These are phyloP conservation scores for Elsinoe ampelina DNA, from an alignment of 2,329 filamentous ascomycete genomes.

Conservation along the genomic window DNA sequence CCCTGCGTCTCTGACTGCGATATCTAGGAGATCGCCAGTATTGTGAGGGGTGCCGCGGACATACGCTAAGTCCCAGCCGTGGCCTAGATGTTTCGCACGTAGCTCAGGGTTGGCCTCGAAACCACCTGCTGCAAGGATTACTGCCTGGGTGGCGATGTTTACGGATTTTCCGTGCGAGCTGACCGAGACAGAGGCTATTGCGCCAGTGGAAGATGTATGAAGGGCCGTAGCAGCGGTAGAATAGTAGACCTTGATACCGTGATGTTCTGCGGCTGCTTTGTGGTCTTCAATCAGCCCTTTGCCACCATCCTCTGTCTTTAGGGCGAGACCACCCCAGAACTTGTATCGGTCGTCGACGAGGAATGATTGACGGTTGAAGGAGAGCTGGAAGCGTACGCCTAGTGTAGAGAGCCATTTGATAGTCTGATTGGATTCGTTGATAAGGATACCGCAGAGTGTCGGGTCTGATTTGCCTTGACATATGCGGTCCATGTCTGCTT, in stretches of 20 bases:
- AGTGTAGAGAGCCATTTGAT: conserved; percentile 28
- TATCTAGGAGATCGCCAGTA: conserved; percentile 48
- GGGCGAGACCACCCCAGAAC: conserved; percentile 58
- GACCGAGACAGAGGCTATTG: conserved; percentile 28
- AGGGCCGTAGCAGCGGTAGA: conserved; percentile 39
- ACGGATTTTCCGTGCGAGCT: conserved; percentile 20
- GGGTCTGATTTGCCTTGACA: conserved; percentile 46
- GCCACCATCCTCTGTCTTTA: conserved; percentile 51
- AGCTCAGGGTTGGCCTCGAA: conserved; percentile 54
- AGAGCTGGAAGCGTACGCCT: conserved; percentile 43
- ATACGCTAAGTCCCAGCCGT: conserved; percentile 52
- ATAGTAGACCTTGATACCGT: conserved; percentile 39
- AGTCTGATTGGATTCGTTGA: conserved; percentile 29
- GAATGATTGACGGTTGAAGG: conserved; percentile 48
- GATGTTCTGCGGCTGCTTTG: conserved; percentile 32
- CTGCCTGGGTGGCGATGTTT: conserved; percentile 25
- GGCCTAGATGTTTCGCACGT: conserved; percentile 47
- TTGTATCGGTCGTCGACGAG: conserved; percentile 50
- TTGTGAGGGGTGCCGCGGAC: conserved; percentile 59
- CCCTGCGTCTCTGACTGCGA: conserved; percentile 41
- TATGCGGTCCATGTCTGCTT: conserved; percentile 47
- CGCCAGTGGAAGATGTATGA: conserved; percentile 26
- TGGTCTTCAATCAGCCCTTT: conserved; percentile 49
- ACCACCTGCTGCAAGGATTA: conserved; percentile 52
- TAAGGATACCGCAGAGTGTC: conserved; percentile 39